These are phyloP conservation scores for Blechomonas ayalai DNA, from an alignment of 208 protist species.

Conservation along the genomic window DNA sequence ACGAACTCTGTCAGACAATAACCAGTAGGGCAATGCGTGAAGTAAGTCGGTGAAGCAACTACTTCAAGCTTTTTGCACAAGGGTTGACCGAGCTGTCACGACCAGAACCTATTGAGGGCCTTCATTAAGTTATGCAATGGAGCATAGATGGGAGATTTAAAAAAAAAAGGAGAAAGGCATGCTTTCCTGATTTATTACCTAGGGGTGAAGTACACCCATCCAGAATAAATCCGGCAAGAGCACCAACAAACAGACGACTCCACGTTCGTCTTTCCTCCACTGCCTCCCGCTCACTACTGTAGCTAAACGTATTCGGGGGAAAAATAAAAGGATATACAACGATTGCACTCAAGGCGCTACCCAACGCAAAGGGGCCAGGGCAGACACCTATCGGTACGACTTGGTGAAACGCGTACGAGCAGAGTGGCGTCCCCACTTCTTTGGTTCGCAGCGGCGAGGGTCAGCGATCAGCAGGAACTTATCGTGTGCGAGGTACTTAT, in stretches of 20 bases:
- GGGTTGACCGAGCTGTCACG: too few species aligned
- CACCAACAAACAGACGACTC: background rate
- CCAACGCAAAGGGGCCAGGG: background rate
- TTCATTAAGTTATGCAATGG: too few species aligned
- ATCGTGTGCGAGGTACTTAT: constrained; percentile 96
- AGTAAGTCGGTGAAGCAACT: too few species aligned
- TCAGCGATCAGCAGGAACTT: constrained; percentile 99
- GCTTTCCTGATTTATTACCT: too few species aligned
- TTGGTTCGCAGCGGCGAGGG: constrained; percentile 98
- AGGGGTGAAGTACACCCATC: too few species aligned
- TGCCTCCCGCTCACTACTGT: background rate
- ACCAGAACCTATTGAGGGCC: too few species aligned
- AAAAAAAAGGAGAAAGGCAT: background rate
- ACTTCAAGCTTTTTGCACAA: too few species aligned
- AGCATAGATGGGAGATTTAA: too few species aligned
- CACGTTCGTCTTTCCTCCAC: background rate
- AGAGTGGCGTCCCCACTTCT: constrained; percentile 99
- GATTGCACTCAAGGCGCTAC: constrained; percentile 1
- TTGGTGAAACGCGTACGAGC: constrained; percentile 99
- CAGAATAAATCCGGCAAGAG: too few species aligned
- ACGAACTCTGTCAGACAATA: too few species aligned
- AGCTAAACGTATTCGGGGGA: background rate
- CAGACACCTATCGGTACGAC: constrained; percentile 97
- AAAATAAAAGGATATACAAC: constrained; percentile 9
- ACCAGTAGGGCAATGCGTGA: too few species aligned